Evolutionary conservation across 257 asterid genomes (phyloP), one percentile per base, ranked within the genome.

Genomic region (Solanum appendiculatum): DNA sequence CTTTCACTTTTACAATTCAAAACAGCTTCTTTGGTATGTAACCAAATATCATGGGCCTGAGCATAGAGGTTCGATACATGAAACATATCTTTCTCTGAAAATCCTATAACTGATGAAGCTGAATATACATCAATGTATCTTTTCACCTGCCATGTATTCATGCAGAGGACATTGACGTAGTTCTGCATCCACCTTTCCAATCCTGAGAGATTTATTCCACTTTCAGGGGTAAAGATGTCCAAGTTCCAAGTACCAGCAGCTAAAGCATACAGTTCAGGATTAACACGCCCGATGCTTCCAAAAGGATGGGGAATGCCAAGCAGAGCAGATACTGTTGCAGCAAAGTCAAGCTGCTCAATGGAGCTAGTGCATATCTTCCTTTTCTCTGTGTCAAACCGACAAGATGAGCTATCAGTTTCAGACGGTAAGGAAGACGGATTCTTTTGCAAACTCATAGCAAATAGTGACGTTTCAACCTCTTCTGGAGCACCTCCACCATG

Each of bases 131-230:
- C 98, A 85, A 97, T 91, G 91, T 95, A 97, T 88, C 94, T 96
- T 90, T 97, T 97, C 92, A 97, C 99, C 98, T 97, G 99, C 99
- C 99, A 97, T 87, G 99, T 92, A 92, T 97, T 97, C 87, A 97
- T 92, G 92, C 99, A 97, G 78, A 97, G 98, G 39, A 88, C 95
- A 90, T 95, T 97, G 85, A 83, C 94, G 89, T 94, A 97, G 87
- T 91, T 87, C 91, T 90, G 92, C 93, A 95, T 91, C 98, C 97
- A 94, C 80, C 82, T 91, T 58, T 92, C 94, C 86, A 88, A 91
- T 86, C 68, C 90, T 44, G 92, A 90, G 64, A 85, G 89, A 88
- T 85, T 87, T 86, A 87, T 89, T 86, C 83, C 93, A 85, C 88
- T 86, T 85, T 80, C 84, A 23, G 86, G 25, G 39, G 88, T 88